Evolutionary conservation across 441 rosid genomes (phyloP).

Genomic region (Cnidoscolus chayamansa): DNA sequence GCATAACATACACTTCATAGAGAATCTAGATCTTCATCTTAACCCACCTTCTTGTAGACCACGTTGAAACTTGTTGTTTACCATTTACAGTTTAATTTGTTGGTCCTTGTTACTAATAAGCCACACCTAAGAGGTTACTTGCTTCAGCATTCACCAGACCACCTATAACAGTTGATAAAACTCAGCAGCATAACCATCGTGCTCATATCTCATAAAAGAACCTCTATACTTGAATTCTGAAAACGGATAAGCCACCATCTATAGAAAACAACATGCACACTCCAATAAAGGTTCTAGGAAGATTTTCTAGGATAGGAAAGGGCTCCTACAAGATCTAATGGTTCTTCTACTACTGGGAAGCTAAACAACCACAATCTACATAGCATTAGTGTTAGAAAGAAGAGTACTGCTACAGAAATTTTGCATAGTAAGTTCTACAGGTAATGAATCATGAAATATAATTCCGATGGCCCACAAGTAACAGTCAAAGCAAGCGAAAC

Average conservation of each 20-base stretch:
- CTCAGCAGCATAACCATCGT: background rate
- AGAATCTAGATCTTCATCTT: background rate
- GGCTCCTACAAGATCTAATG: background rate
- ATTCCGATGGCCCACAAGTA: background rate
- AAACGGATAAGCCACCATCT: background rate
- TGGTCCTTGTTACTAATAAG: background rate
- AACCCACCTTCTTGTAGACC: background rate
- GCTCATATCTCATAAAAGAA: background rate
- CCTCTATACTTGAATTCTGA: background rate
- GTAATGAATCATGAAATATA: background rate
- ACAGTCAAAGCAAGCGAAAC: background rate
- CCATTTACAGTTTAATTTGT: background rate
- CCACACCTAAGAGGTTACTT: background rate
- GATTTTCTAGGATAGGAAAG: background rate
- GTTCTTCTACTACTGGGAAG: too few relatives aligned
- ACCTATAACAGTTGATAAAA: background rate
- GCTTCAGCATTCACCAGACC: background rate
- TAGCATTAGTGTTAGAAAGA: background rate
- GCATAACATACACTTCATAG: too few relatives aligned
- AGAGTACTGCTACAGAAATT: background rate
- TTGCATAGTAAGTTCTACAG: background rate
- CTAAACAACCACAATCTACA: too few relatives aligned
- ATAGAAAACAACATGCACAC: background rate
- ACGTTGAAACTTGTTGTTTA: background rate
- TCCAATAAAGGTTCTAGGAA: background rate